A percentile compares a stretch with the other conserved stretches of the same genome.
Conservation (phyloP, 2,329 filamentous ascomycete species). For the Fusarium protoensiforme region DNA sequence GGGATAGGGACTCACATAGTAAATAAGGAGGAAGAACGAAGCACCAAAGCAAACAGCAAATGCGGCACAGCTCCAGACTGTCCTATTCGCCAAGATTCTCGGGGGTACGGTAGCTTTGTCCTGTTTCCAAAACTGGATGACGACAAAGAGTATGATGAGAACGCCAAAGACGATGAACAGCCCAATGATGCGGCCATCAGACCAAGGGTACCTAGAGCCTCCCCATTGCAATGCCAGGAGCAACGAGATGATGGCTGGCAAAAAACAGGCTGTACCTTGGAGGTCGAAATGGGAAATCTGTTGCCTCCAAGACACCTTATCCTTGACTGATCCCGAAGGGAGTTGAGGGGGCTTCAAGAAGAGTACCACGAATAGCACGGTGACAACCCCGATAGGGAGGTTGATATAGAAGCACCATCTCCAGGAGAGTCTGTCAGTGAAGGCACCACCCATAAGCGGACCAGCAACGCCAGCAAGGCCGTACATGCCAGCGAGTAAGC, state of each 20-base stretch:
- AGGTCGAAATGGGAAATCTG: constrained; percentile 45
- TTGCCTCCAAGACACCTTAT: constrained; percentile 46
- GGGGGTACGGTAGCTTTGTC: constrained; percentile 55
- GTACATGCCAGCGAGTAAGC: constrained; percentile 43
- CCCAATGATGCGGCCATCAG: constrained; percentile 3
- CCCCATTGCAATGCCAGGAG: constrained; percentile 11
- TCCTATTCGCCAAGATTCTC: constrained; percentile 50
- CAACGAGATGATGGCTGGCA: background rate
- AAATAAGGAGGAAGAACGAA: constrained; percentile 54
- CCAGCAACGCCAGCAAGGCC: constrained; percentile 46
- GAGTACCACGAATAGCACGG: constrained; percentile 32
- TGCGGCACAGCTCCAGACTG: constrained; percentile 47
- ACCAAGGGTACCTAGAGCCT: constrained; percentile 3
- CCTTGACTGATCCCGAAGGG: constrained; percentile 14
- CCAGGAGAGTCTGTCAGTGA: constrained; percentile 42
- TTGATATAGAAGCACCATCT: constrained; percentile 20
- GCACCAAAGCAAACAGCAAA: constrained; percentile 54
- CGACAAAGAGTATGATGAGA: constrained; percentile 47
- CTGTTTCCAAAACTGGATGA: constrained; percentile 51
- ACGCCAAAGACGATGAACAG: constrained; percentile 5
- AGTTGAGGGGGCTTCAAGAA: constrained; percentile 48
- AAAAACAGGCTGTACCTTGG: constrained; percentile 45
- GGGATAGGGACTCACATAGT: constrained; percentile 40
- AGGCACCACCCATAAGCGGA: constrained; percentile 48
- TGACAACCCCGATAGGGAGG: constrained; percentile 43